Base-by-base conservation (phyloP, 2,329 filamentous ascomycete genomes). In the Ascochyta pisi region DNA sequence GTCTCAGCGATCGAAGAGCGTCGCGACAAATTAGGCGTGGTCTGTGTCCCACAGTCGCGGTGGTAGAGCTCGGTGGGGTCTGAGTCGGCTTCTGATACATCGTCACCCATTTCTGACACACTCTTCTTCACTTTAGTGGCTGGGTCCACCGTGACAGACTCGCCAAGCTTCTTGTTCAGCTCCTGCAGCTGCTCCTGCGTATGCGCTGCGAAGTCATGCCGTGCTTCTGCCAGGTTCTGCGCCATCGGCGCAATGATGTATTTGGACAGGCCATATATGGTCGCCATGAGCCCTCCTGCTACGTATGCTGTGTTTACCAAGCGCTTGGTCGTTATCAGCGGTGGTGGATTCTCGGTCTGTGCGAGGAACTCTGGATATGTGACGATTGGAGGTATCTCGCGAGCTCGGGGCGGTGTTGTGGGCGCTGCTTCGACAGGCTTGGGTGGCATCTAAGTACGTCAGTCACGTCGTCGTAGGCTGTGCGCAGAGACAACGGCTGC, bases 11-110 rank as follows among this genome's bases (percentile, higher is more conserved):
- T 57, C 1, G 73, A 72, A 4, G 72, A 64, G 23, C 74, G 65
- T 6, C 79, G 77, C 4, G 81, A 81, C 3, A 80, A 73, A 0
- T 78, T 78, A 1, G 81, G 81, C 0, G 86, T 87, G 0, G 91
- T 95, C 74, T 95, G 91, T 1, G 90, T 90, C 61, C 89, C 90
- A 57, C 91, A 84, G 69, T 95, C 91, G 41, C 90, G 86, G 73
- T 93, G 90, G 76, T 91, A 95, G 59, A 93, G 84, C 74, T 94
- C 90, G 1, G 88, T 87, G 1, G 91, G 90, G 62, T 88, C 86
- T 12, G 83, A 85, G 65, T 82, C 82, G 13, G 66, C 67, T 39
- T 84, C 82, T 16, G 79, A 78, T n/a, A 74, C 66, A 35, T 78
- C 74, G 26, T 77, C 76, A 15, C 72, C 70, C 1, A 73, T 61